Evolutionary conservation across 2,329 filamentous ascomycete species (phyloP), one percentile per base, ranked within the genome.

Genomic region (Pyrenochaeta sp.): DNA sequence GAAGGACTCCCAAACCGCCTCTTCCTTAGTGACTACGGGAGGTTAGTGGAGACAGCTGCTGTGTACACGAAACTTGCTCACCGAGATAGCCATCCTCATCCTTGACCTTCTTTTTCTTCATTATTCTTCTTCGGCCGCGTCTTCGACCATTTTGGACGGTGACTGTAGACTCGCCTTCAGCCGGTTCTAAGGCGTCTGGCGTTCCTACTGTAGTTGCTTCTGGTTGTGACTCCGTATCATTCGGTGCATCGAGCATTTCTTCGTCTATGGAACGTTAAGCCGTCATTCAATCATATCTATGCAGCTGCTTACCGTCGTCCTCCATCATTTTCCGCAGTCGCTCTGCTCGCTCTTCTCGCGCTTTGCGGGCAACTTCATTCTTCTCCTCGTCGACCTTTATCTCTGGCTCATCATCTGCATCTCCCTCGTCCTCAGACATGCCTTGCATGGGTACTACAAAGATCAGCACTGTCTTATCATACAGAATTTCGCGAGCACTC

Each of bases 81-180:
- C 91, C 91, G 59, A 97, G 85, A 76, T 96, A 97, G 5, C 93
- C 93, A 64, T 97, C 90, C 49, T 93, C 92, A 65, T 97, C 93
- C 75, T 93, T 90, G 54, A 90, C 85, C 44, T 90, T 93, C 81
- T 90, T 91, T 83, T 96, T 97, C 79, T 91, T 93, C 86, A 91
- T 92, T 7, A 97, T 86, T 68, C 90, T 87, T 66, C 93, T 86
- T 74, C 87, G 89, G 32, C 92, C 92, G 62, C 93, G 87, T 58
- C 91, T 85, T 39, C 92, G 86, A 0, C 90, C 91, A 55, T 85
- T 86, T 59, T 82, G 78, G 1, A 84, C 78, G 1, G 83, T 85
- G 6, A 89, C 79, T 5, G 62, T 54, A 19, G 68, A 52, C 57
- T 75, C 72, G 25, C 55, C 59, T 46, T 76, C 71, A 34, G 62